Conservation (phyloP, 2,329 filamentous ascomycete species). For the Fusarium poae region DNA sequence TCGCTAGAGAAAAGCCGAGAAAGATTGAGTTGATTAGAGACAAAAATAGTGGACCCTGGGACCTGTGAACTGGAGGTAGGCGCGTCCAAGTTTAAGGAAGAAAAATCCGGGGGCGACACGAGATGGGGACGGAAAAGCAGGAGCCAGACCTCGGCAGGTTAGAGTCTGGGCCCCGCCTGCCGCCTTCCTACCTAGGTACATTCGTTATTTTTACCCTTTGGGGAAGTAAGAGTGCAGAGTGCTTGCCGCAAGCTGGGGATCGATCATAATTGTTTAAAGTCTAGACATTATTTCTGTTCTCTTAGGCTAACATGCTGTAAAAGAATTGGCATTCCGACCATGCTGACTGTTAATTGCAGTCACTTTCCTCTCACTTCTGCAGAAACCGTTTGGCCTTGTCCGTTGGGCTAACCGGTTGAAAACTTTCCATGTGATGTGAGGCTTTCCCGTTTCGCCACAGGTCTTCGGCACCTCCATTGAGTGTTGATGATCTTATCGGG, state of each 20-base stretch:
- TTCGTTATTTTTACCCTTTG: constrained; percentile 30
- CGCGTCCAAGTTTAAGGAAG: constrained; percentile 38
- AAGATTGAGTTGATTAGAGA: constrained; percentile 38
- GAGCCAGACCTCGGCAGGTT: constrained; percentile 45
- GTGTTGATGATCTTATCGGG: neutral
- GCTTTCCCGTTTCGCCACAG: constrained; percentile 33
- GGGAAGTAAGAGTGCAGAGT: constrained; percentile 8
- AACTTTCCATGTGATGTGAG: constrained; percentile 41
- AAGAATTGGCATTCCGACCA: neutral
- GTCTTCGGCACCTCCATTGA: constrained; percentile 10
- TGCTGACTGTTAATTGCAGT: neutral
- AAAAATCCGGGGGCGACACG: constrained; percentile 48
- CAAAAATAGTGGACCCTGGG: constrained; percentile 34
- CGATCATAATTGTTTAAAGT: constrained; percentile 2
- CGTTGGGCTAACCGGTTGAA: constrained; percentile 14
- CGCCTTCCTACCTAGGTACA: constrained; percentile 3
- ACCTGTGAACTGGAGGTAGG: constrained; percentile 12
- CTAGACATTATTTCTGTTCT: neutral
- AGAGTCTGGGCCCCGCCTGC: constrained; percentile 17
- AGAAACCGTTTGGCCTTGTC: constrained; percentile 9
- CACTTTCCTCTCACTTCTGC: neutral
- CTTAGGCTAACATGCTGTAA: too few species aligned
- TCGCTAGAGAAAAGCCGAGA: constrained; percentile 30
- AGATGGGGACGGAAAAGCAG: constrained; percentile 22
- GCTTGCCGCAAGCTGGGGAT: constrained; percentile 5